These are phyloP conservation scores for Boletus sp. DNA, from an alignment of 1,284 basidiomycete species.

Conservation along the genomic window DNA sequence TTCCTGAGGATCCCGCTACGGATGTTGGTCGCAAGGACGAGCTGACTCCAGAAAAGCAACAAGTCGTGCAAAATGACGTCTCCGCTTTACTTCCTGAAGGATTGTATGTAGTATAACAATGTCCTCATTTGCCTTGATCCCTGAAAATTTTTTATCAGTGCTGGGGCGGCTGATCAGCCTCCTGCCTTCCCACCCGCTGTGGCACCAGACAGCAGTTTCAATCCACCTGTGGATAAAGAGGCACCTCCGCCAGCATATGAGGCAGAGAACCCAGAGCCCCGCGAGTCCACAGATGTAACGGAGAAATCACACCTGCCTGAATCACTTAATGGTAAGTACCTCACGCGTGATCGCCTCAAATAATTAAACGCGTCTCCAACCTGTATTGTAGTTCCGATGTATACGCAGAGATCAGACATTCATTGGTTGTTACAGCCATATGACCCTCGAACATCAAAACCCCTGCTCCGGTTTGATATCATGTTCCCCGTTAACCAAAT, in stretches of 20 bases:
- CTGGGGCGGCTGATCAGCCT: background rate
- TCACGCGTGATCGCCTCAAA: background rate
- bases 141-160: background rate
- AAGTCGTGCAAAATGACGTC: too few relatives aligned
- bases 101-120: background rate
- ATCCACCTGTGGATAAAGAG: background rate
- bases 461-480: background rate
- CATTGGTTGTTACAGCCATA: background rate
- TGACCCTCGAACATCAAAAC: background rate
- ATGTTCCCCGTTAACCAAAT: conserved; percentile 1
- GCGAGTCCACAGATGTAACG: too few relatives aligned
- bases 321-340: background rate
- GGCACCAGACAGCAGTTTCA: background rate
- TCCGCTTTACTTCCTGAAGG: too few relatives aligned
- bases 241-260: background rate
- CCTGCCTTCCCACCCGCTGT: background rate
- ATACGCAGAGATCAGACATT: background rate
- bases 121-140: background rate
- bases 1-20: too few relatives aligned
- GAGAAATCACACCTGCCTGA: background rate
- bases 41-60: too few relatives aligned
- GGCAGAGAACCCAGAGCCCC: background rate
- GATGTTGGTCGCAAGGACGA: too few relatives aligned
- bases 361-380: background rate
- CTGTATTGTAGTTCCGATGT: background rate